Evolutionary conservation across 805 yeast genomes (phyloP), one percentile per base, ranked within the genome.

Genomic region (Wickerhamomyces silvicola): DNA sequence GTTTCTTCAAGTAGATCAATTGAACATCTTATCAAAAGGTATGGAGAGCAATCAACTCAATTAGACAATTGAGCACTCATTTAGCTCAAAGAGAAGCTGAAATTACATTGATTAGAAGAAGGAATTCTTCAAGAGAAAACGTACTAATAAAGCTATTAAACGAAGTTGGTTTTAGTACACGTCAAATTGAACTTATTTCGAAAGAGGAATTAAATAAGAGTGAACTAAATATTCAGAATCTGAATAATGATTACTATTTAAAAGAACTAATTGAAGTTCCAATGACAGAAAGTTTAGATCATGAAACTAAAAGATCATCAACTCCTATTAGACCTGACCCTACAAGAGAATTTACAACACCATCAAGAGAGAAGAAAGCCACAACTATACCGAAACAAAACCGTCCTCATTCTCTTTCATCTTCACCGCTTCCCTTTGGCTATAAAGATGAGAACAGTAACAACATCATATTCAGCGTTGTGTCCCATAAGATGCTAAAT

Each of bases 21-120:
- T 11, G 47, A 52, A 13, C 52, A 56, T n/a, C 36, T 57, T 16
- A 41, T 60, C 2, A 48, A 46, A 6, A 40, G 61, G 9, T 50
- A 55, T 30, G 66, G 68, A n/a, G n/a, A 4, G 52, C 56, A 1
- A 42, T 53, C 7, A 43, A 43, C 1, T 56, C 71, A 16, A 60
- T 72, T 4, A 55, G 68, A 23, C 78, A 70, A 41, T 48, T 72
- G 13, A 66, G 75, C 0, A 39, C 57, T 2, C 78, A 72, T 33
- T 45, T 72, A 38, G 68, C 73, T 2, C 52, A 56, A 22, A 57
- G 72, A 22, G 76, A 72, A 32, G 57, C 67, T 1, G 73, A 70
- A 40, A 52, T 70, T 26, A 52, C 62, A 3, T 41, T 66, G 13
- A 41, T 61, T 23, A 54, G 68, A 9, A 36, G 43, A 48, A 52